These are phyloP conservation scores for Aspergillus melleus DNA, from an alignment of 2,329 filamentous ascomycete genomes.

Conservation along the genomic window DNA sequence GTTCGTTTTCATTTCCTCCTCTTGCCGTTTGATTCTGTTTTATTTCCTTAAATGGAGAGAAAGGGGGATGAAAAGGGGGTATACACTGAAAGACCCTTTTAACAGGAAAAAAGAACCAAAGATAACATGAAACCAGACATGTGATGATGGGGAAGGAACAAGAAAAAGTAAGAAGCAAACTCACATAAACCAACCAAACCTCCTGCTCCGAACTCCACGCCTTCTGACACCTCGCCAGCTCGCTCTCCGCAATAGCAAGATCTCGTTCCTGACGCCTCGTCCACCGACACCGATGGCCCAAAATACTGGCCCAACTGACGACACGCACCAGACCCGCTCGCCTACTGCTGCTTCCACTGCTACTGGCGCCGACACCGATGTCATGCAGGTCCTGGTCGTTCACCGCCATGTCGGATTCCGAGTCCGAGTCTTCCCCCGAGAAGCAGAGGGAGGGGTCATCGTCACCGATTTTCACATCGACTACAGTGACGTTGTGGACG, in stretches of 20 bases:
- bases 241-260: slow-evolving; percentile 26
- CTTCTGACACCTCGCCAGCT: slow-evolving; percentile 36
- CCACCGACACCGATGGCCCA: slow-evolving; percentile 29
- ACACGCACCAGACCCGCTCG: slow-evolving; percentile 21
- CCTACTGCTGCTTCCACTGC: slow-evolving; percentile 10
- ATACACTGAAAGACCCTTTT: no score
- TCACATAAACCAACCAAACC: slow-evolving; percentile 35
- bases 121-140: no score
- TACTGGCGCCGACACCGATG: slow-evolving; percentile 10
- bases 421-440: background rate
- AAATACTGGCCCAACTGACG: slow-evolving; percentile 33
- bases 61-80: no score
- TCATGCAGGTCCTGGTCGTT: slow-evolving; percentile 15
- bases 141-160: background rate
- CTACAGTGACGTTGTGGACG: no score
- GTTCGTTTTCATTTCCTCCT: background rate
- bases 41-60: no score
- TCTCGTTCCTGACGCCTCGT: slow-evolving; percentile 30
- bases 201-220: slow-evolving; percentile 40
- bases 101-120: background rate
- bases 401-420: slow-evolving; percentile 15
- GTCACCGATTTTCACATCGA: no score
- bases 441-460: no score
- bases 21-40: background rate
- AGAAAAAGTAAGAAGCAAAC: slow-evolving; percentile 13